Conservation (phyloP, 2,329 filamentous ascomycete species). For the Beauveria rudraprayagi region DNA sequence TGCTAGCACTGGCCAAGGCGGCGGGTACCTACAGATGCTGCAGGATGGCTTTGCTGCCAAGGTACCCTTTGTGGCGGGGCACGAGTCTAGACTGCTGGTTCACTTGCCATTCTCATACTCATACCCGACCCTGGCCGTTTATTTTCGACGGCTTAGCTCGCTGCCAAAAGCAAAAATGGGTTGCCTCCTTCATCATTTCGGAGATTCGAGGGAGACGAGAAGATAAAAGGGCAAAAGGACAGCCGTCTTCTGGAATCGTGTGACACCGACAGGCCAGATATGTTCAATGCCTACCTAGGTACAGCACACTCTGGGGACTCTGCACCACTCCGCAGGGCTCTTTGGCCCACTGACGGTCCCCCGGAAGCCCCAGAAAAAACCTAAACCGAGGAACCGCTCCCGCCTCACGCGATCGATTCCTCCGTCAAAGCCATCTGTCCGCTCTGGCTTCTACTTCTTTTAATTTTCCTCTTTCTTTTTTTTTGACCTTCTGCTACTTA, state of each 20-base stretch:
- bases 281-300: neutral
- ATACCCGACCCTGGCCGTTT: neutral
- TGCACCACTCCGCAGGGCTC: neutral
- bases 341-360: neutral
- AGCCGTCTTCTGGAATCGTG: no score
- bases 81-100: neutral
- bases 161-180: neutral
- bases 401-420: conserved; percentile 13
- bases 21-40: neutral
- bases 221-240: no score
- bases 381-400: conserved; percentile 11
- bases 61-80: neutral
- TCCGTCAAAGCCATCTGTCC: neutral
- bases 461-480: conserved; percentile 8
- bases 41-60: neutral
- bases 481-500: neutral
- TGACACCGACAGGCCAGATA: neutral
- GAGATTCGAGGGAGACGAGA: no score
- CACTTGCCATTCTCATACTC: no score
- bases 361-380: conserved; percentile 10
- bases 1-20: no score
- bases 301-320: no score
- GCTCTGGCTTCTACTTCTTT: conserved; percentile 5
- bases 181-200: no score
- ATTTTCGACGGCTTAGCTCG: neutral